Conservation (phyloP, 495 filamentous ascomycete genomes). For the Aspergillus hancockii region DNA sequence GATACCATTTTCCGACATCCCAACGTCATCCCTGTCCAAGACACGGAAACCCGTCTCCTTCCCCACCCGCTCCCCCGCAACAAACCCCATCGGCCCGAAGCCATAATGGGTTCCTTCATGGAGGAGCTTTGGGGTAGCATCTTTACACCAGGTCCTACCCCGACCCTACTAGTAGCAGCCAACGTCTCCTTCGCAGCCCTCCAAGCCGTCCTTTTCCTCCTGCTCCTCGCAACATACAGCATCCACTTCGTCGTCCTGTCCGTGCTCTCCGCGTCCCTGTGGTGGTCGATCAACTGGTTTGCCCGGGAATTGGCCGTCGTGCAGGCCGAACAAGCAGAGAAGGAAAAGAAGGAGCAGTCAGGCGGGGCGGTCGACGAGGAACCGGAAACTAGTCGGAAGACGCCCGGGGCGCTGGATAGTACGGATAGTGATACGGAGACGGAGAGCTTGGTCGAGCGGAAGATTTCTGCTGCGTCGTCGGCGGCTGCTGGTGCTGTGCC, state of each 20-base stretch:
- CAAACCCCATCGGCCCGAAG: conserved; percentile 1
- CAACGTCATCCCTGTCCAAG: conserved; percentile 15
- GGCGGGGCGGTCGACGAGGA: too few relatives aligned
- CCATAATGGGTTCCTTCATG: conserved; percentile 75
- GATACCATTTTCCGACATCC: conserved; percentile 20
- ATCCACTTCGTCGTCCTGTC: conserved; percentile 86
- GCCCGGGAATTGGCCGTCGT: conserved; percentile 71
- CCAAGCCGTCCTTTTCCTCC: conserved; percentile 71
- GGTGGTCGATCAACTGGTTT: conserved; percentile 97
- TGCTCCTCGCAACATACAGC: conserved; percentile 81
- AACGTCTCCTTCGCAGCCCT: conserved; percentile 86
- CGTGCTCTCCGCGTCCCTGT: conserved; percentile 74
- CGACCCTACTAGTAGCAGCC: conserved; percentile 83
- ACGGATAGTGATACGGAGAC: conserved; percentile 54
- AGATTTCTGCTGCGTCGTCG: conserved; percentile 15
- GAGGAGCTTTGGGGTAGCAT: conserved; percentile 84
- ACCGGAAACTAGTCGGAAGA: conserved; percentile 32
- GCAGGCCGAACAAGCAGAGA: conserved; percentile 57
- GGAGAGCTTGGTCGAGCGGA: conserved; percentile 31
- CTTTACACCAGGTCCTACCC: conserved; percentile 88
- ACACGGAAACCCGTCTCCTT: background rate
- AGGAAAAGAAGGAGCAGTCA: conserved; percentile 33
- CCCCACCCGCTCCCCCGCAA: background rate
- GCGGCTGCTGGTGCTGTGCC: conserved; percentile 27
- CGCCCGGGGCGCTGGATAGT: conserved; percentile 30